These are phyloP conservation scores for Gamsiella multidivaricata DNA, from an alignment of 192 early-diverging fungal genomes.

Conservation along the genomic window DNA sequence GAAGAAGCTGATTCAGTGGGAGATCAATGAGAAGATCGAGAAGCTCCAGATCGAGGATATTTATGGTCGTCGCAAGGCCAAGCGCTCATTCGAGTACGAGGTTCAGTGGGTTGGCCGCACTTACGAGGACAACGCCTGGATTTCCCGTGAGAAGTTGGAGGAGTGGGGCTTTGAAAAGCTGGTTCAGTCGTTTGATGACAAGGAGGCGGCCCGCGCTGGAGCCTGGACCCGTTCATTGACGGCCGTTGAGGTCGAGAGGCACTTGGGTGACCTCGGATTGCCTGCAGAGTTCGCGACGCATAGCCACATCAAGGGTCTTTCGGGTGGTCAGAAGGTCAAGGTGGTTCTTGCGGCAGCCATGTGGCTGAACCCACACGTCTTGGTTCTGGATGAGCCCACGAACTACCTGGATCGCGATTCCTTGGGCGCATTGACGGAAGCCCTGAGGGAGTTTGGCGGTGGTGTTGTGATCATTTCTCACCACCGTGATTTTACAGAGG, in stretches of 20 bases:
- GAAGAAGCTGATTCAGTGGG: slow-evolving; percentile 50
- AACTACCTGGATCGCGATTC: slow-evolving; percentile 75
- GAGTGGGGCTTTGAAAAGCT: slow-evolving; percentile 86
- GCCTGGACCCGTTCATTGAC: slow-evolving; percentile 76
- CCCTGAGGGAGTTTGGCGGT: slow-evolving; percentile 79
- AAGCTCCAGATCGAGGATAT: slow-evolving; percentile 62
- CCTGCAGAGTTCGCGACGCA: slow-evolving; percentile 81
- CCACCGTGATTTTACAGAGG: slow-evolving; percentile 83
- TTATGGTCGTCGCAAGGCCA: slow-evolving; percentile 78
- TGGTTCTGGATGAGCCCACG: slow-evolving; percentile 93
- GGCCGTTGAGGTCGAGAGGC: slow-evolving; percentile 73
- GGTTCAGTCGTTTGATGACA: slow-evolving; percentile 54
- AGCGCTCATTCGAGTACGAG: slow-evolving; percentile 72
- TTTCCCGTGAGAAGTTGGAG: slow-evolving; percentile 73
- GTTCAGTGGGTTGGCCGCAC: slow-evolving; percentile 81
- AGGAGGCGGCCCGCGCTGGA: slow-evolving; percentile 79
- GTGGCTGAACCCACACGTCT: slow-evolving; percentile 91
- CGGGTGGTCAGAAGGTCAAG: slow-evolving; percentile 89
- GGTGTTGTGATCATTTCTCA: slow-evolving; percentile 88
- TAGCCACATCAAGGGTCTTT: slow-evolving; percentile 76
- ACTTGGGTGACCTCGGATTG: slow-evolving; percentile 81
- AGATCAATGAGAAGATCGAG: slow-evolving; percentile 52
- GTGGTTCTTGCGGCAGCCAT: slow-evolving; percentile 87
- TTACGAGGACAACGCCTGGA: slow-evolving; percentile 78
- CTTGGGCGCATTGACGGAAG: slow-evolving; percentile 73